Evolutionary conservation across 768 basidiomycete species (phyloP), one percentile per base, ranked within the genome.

Genomic region (Rubroboletus satanas): DNA sequence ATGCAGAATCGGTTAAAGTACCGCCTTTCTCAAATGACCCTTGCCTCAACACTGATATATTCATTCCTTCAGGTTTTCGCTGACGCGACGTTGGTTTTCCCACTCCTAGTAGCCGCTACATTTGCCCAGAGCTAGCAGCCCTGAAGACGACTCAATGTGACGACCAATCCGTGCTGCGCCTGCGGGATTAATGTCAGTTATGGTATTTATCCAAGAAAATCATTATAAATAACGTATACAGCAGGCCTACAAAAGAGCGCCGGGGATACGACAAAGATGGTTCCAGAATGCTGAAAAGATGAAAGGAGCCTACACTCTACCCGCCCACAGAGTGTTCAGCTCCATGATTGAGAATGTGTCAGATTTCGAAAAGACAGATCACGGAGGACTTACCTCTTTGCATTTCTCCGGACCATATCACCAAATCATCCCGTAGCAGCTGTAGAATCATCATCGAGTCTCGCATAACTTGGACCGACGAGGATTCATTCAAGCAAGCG

Each of bases 41-140:
- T 54, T 38, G 28, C 26, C 45, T 38, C 44, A 32, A 21, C 14
- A 8, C 56, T 63, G 49, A 65, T 45, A 17, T 7, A 41, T 43
- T 4, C 23, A 35, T 38, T 37, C 28, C 42, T 36, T 32, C 44
- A 80, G 79, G 90, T 96, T 7, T 96, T 84, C 63, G 94, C 95
- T n/a, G 96, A 98, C 62, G 96, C 96, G 7, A 99, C 96, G 0
- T 75, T 99, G 21, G 95, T 93, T 8, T 98, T 98, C 71, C 97
- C 97, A 2, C 75, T 99, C 65, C 73, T 98, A 5, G 95, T 99
- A 2, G 95, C 96, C 6, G 93, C 92, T 10, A 98, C 97, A 3
- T 98, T 94, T 69, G 93, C 89, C 12, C 75, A 79, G 62, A 75
- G 74, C 42, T 48, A 63, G 49, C 45, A 52, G 28, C 18, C 28